Evolutionary conservation across 2,329 filamentous ascomycete species (phyloP), one percentile per base, ranked within the genome.

Genomic region (Fusarium longipes): DNA sequence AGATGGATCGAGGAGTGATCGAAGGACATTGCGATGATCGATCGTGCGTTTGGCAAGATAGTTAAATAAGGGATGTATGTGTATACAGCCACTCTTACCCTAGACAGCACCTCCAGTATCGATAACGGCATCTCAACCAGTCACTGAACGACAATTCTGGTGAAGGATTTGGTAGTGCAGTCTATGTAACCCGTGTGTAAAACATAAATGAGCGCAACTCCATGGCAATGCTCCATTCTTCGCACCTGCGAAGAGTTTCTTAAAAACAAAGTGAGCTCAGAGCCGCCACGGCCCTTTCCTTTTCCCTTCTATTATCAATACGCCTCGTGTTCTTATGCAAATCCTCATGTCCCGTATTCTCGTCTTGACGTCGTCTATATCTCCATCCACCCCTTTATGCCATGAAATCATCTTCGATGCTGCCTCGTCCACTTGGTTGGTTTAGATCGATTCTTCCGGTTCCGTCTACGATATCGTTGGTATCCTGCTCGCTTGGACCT

Each of bases 401-500:
- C 81, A 83, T 83, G 18, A 83, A 83, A 59, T 81, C 77, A 39
- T 83, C 81, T 59, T 82, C 81, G 17, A 81, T 73, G 50, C 75
- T 80, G 8, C 71, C 72, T 40, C 67, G 57, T 24, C 73, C 70
- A 43, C 71, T 74, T 8, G 70, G 68, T 36, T 73, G 64, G 10
- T 76, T 77, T 53, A 84, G 69, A 18, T 80, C 80, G 65, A 84
- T 74, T 55, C 77, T 75, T 3, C 80, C 79, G 33, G 81, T 78
- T 66, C 80, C 79, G 44, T 81, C 80, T 14, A 82, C 77, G n/a
- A 85, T 74, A 32, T 82, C 72, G 63, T 78, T 66, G 55, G 75
- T 67, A 47, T 78, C 73, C 43, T 75, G 65, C 17, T 60, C 62
- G 25, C 61, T 57, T 6, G 76, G 74, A 2, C 69, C 68, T 8